Conservation (phyloP, 2,329 filamentous ascomycete genomes). For the Botrytis pseudocinerea region DNA sequence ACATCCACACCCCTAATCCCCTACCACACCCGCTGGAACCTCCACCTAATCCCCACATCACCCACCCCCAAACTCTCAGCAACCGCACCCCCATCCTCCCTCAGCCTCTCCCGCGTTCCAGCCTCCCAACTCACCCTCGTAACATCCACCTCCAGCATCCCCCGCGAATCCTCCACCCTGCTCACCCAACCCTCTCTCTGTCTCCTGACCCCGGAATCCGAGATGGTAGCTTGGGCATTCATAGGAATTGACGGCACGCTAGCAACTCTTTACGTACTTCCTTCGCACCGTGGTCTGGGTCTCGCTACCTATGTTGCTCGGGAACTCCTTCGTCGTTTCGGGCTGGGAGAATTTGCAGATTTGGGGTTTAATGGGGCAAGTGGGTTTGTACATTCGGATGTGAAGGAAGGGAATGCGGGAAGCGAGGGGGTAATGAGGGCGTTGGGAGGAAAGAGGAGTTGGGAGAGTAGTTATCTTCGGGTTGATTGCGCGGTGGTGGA, state of each 20-base stretch:
- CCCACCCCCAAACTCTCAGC: background rate
- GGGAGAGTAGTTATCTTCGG: slow-evolving; percentile 34
- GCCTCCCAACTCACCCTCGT: slow-evolving; percentile 36
- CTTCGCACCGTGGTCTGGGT: slow-evolving; percentile 35
- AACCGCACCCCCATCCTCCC: slow-evolving; percentile 29
- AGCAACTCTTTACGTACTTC: slow-evolving; percentile 38
- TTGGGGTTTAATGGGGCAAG: slow-evolving; percentile 35
- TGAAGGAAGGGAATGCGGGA: slow-evolving; percentile 36
- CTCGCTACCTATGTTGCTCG: slow-evolving; percentile 35
- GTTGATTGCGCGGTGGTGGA: slow-evolving; percentile 31
- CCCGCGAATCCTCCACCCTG: slow-evolving; percentile 33
- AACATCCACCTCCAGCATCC: slow-evolving; percentile 36
- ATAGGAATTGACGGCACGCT: slow-evolving; percentile 36
- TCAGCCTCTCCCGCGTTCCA: slow-evolving; percentile 31
- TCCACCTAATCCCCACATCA: background rate
- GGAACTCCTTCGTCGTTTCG: slow-evolving; percentile 31
- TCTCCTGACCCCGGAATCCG: slow-evolving; percentile 27
- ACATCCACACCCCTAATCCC: slow-evolving; percentile 16
- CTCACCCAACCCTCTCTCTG: slow-evolving; percentile 34
- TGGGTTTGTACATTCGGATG: slow-evolving; percentile 39
- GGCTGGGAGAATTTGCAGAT: slow-evolving; percentile 33
- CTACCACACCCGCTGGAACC: slow-evolving; percentile 21
- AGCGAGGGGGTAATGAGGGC: slow-evolving; percentile 40
- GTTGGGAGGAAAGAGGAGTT: slow-evolving; percentile 31
- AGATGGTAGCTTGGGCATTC: slow-evolving; percentile 38